Evolutionary conservation across 768 basidiomycete genomes (phyloP), one percentile per base, ranked within the genome.

Genomic region (Termitomyces sp.): DNA sequence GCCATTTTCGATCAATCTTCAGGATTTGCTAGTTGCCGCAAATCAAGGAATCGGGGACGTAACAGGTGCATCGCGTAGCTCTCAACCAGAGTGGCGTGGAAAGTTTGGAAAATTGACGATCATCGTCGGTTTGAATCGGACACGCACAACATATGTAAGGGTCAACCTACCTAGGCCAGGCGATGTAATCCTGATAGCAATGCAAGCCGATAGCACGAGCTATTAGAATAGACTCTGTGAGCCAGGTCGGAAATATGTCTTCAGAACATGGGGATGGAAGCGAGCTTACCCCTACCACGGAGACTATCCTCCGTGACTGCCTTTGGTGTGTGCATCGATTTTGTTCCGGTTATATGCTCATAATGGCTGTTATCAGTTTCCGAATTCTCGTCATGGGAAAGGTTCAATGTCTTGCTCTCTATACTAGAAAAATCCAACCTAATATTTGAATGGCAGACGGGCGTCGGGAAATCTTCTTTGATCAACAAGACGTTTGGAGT

Each of bases 401-500:
- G 72, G 71, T 70, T 36, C 15, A 28, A 28, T 28, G 7, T 5
- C 40, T 18, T 1, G 28, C 20, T 32, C 42, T 2, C 7, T 33
- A n/a, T 50, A n/a, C 16, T 45, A 24, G 8, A 7, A 28, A 28
- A 1, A 12, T 42, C 18, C 35, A 39, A 42, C 42, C 38, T 20
- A 22, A 18, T 16, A 3, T 24, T 32, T 13, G 9, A 12, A 50
- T n/a, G 28, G 4, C 51, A 74, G 73, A 61, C 72, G 4, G 74
- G 74, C 33, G 69, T 64, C 2, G 73, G 74, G 15, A 74, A 74
- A 58, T 71, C 73, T 12, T 63, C 64, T 4, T 49, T 75, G 15
- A 71, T 74, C 57, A 73, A 73, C 35, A 61, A 64, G 38, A 63
- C 69, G 3, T 75, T 75, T 49, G 66, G 68, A 0, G 72, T 75